Conservation (phyloP, 176 grass and related monocot species). For the Paspalum vaginatum region DNA sequence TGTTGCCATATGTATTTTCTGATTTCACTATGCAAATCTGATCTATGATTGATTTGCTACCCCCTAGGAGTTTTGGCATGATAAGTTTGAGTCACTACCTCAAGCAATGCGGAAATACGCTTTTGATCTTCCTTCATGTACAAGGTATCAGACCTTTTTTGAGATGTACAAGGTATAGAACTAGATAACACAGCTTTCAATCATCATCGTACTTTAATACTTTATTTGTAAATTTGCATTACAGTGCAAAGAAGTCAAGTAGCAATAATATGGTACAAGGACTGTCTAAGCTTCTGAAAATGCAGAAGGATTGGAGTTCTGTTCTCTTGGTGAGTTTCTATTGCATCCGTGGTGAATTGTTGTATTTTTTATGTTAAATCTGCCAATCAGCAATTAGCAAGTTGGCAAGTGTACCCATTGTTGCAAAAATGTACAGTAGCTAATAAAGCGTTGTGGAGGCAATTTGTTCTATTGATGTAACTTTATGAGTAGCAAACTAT, state of each 20-base stretch:
- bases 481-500: background rate
- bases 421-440: slow-evolving; percentile 6
- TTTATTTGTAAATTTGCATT: slow-evolving; percentile 27
- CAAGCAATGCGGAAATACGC: slow-evolving; percentile 43
- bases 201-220: slow-evolving; percentile 10
- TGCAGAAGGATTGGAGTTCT: slow-evolving; percentile 68
- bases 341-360: background rate
- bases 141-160: slow-evolving; percentile 34
- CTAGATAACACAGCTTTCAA: slow-evolving; percentile 19
- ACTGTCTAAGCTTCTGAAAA: slow-evolving; percentile 60
- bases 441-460: slow-evolving; percentile 2
- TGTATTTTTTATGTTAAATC: slow-evolving; percentile 13
- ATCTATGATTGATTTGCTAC: slow-evolving; percentile 16
- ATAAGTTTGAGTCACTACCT: slow-evolving; percentile 59
- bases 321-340: slow-evolving; percentile 66
- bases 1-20: slow-evolving; percentile 18
- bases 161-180: slow-evolving; percentile 44
- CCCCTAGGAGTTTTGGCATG: slow-evolving; percentile 55
- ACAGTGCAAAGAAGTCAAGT: slow-evolving; percentile 54
- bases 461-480: background rate
- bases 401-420: background rate
- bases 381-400: background rate
- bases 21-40: background rate
- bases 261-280: slow-evolving; percentile 43
- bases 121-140: slow-evolving; percentile 70